A percentile compares a stretch with the other conserved stretches of the same genome.
phyloP scores from a whole-genome alignment of 2,329 filamentous ascomycete species.

The Colletotrichum brevisporum region DNA sequence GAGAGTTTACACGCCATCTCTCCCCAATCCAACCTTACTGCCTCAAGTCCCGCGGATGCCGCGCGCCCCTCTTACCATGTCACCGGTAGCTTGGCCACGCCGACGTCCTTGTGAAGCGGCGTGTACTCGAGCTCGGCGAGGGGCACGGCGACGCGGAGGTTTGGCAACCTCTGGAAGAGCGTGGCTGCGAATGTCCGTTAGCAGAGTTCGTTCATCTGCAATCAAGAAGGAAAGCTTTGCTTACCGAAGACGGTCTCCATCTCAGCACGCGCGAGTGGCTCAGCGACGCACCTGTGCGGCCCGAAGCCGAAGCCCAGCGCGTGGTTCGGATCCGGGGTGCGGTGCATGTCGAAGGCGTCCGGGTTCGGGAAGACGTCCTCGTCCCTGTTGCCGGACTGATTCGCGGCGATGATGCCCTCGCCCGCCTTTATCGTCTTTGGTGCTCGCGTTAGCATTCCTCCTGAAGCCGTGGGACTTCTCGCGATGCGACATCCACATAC shows the following conservation, averaged over 20 bases:
- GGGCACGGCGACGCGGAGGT: too few relatives aligned
- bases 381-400: constrained; percentile 63
- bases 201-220: constrained; percentile 44
- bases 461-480: too few relatives aligned
- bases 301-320: constrained; percentile 62
- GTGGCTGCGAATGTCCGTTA: too few relatives aligned
- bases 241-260: constrained; percentile 59
- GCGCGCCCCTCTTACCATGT: constrained; percentile 44
- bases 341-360: constrained; percentile 60
- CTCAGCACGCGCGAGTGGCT: constrained; percentile 58
- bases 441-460: background rate
- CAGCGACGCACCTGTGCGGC: constrained; percentile 61
- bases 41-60: background rate
- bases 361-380: constrained; percentile 58
- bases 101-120: constrained; percentile 45
- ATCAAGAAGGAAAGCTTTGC: constrained; percentile 37
- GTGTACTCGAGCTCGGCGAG: too few relatives aligned
- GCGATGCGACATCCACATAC: constrained; percentile 35
- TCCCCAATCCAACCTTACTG: too few relatives aligned
- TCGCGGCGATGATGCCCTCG: constrained; percentile 63
- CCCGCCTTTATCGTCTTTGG: constrained; percentile 54
- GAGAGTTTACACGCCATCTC: background rate
- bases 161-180: too few relatives aligned
- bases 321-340: constrained; percentile 50
- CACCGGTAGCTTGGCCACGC: constrained; percentile 56